These are phyloP conservation scores for Calonectria pseudoturangicola DNA, from an alignment of 2,329 filamentous ascomycete genomes.

Conservation along the genomic window DNA sequence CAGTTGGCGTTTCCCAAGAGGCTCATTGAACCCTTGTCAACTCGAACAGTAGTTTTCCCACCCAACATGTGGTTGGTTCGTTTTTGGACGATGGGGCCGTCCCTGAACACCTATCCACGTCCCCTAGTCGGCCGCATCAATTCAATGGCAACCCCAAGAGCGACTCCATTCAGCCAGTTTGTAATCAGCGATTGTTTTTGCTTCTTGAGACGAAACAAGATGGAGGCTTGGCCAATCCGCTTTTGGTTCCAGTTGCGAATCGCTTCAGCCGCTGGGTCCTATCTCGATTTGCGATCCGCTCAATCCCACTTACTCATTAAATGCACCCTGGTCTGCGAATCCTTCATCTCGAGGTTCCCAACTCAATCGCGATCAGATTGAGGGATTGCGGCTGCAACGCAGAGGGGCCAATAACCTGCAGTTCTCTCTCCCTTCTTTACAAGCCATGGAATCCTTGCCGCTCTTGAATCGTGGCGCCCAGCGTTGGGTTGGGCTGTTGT, in stretches of 20 bases:
- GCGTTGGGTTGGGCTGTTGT: slow-evolving; percentile 29
- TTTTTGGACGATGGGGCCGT: slow-evolving; percentile 31
- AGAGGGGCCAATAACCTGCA: slow-evolving; percentile 29
- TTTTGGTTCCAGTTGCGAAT: slow-evolving; percentile 12
- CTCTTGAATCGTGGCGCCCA: slow-evolving; percentile 11
- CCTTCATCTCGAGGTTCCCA: slow-evolving; percentile 15
- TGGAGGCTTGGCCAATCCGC: neutral
- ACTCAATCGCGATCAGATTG: slow-evolving; percentile 34
- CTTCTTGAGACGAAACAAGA: slow-evolving; percentile 12
- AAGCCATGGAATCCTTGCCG: slow-evolving; percentile 20
- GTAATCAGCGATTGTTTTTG: neutral
- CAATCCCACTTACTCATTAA: slow-evolving; percentile 8
- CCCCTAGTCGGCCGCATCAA: slow-evolving; percentile 35
- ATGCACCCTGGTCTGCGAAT: slow-evolving; percentile 19
- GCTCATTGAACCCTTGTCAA: slow-evolving; percentile 51
- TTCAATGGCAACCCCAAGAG: slow-evolving; percentile 34
- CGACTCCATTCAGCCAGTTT: slow-evolving; percentile 26
- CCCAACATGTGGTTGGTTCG: slow-evolving; percentile 47
- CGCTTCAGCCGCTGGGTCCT: slow-evolving; percentile 3
- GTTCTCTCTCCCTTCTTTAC: slow-evolving; percentile 16
- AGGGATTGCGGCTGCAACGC: slow-evolving; percentile 29
- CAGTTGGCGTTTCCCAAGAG: slow-evolving; percentile 40
- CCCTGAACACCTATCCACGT: slow-evolving; percentile 29
- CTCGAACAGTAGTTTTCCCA: slow-evolving; percentile 51
- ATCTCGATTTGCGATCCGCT: slow-evolving; percentile 21